A percentile compares a stretch with the other conserved stretches of the same genome.
phyloP scores from a whole-genome alignment of 2,329 filamentous ascomycete genomes.

The Trichoderma oligosporum region DNA sequence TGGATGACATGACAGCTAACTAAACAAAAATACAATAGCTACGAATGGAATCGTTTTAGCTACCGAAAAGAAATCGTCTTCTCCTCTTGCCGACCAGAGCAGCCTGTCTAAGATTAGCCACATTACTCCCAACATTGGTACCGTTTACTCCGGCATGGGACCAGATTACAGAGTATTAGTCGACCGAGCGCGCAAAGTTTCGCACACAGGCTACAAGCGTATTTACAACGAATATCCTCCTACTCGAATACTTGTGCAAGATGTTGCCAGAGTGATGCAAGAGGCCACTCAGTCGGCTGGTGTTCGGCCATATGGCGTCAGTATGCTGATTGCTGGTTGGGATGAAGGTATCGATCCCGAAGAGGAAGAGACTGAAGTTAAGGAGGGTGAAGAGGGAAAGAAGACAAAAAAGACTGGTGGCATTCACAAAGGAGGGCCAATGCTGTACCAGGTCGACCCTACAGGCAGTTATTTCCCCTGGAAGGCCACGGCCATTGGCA shows the following conservation, averaged over 20 bases:
- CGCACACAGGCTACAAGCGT: slow-evolving; percentile 97
- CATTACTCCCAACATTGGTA: slow-evolving; percentile 98
- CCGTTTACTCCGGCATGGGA: slow-evolving; percentile 99
- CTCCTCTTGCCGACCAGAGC: slow-evolving; percentile 89
- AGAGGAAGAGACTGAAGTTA: slow-evolving; percentile 55
- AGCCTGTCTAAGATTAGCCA: slow-evolving; percentile 96
- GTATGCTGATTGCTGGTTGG: slow-evolving; percentile 92
- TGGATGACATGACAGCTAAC: neutral
- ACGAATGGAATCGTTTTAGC: slow-evolving; percentile 98
- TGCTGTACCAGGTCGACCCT: slow-evolving; percentile 98
- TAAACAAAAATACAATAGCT: slow-evolving; percentile 51
- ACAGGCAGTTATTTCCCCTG: slow-evolving; percentile 98
- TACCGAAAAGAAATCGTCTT: slow-evolving; percentile 99
- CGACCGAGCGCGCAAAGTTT: slow-evolving; percentile 96
- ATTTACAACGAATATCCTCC: slow-evolving; percentile 99
- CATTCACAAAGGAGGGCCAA: slow-evolving; percentile 91
- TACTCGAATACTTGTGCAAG: slow-evolving; percentile 97
- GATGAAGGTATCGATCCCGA: slow-evolving; percentile 94
- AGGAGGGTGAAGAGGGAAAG: slow-evolving; percentile 69
- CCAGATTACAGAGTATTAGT: slow-evolving; percentile 97
- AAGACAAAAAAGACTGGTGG: slow-evolving; percentile 84
- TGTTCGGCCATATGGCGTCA: slow-evolving; percentile 95
- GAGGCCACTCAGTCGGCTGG: slow-evolving; percentile 97
- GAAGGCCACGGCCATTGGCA: slow-evolving; percentile 99
- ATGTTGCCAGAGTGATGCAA: slow-evolving; percentile 96